Base-by-base conservation (phyloP, 257 asterid genomes). In the Solanum dulcamara region DNA sequence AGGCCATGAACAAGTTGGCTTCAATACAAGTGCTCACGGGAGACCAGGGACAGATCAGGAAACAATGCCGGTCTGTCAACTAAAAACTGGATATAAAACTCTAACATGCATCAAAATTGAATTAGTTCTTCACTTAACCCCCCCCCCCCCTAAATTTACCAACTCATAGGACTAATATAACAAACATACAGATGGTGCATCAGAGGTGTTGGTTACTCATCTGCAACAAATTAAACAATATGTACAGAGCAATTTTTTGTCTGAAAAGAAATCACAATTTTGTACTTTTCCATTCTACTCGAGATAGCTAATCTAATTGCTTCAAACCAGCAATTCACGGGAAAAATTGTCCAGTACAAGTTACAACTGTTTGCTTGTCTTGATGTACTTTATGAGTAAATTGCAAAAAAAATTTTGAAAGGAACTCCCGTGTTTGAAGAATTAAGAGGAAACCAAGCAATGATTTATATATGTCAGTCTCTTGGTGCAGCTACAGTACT, bases 11-110 rank as follows among this genome's bases (percentile, higher is more conserved):
- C 44, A 92, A 88, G 70, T 22, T 94, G 59, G 91, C 92, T 48
- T 86, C 83, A 74, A 35, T 86, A 10, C 92, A 88, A 32, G 94
- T 92, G 81, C 94, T 92, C 32, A 88, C 92, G 0, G 95, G 95
- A 40, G 67, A 91, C 55, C 86, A 90, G 59, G 95, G 95, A 70
- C 90, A 94, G 67, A 87, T 94, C 87, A 89, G 95, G 91, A 92
- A 80, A 87, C 92, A 92, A 62, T 94, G 97, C 87, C 90, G 88
- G 81, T 84, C 82, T 83, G 93, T 91, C 48, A 93, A 92, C 86
- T 74, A 38, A 87, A 57, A 46, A 4, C 28, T 77, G 40, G 64
- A 77, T 48, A 46, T 48, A 77, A 48, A 28, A 10, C 64, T 77
- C 62, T 28, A 46, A 28, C 26, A 46, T 75, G 42, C 83, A 48